These are phyloP conservation scores for Pichia insulana DNA, from an alignment of 805 yeast genomes.

Conservation along the genomic window DNA sequence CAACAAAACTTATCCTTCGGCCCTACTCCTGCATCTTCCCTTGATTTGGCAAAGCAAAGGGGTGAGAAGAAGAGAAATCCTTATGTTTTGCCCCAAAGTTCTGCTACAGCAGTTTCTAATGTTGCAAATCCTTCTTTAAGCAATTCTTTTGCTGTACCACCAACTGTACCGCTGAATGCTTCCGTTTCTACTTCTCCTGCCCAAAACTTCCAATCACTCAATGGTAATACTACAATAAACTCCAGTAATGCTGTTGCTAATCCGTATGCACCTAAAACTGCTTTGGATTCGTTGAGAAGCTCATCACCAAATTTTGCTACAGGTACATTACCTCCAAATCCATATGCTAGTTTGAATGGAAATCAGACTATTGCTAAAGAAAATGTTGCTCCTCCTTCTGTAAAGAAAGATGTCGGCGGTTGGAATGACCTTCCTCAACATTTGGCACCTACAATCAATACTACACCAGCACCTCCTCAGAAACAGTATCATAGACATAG, in stretches of 20 bases:
- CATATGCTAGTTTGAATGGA: constrained; percentile 15
- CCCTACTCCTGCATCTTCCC: not conserved
- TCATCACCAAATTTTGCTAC: constrained; percentile 15
- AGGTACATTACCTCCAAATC: constrained; percentile 20
- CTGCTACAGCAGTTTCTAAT: not conserved
- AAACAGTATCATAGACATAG: constrained; percentile 1
- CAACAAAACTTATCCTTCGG: not conserved
- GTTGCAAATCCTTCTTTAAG: not conserved
- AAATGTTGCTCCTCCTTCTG: constrained; percentile 16
- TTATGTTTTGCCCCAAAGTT: not conserved
- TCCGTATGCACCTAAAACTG: constrained; percentile 30
- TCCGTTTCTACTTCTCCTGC: not conserved
- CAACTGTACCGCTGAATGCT: constrained; percentile 13
- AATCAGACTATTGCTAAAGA: constrained; percentile 18
- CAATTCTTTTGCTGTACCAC: not conserved
- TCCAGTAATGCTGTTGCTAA: constrained; percentile 17
- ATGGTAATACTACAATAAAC: not conserved
- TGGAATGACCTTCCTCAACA: constrained; percentile 65
- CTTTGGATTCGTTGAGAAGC: constrained; percentile 25
- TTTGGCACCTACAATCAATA: constrained; percentile 19
- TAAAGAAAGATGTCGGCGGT: constrained; percentile 48
- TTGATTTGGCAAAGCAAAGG: not conserved
- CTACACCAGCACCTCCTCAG: constrained; percentile 12
- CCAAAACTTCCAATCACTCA: constrained; percentile 2
- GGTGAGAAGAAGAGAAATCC: constrained; percentile 1